Base-by-base conservation (phyloP, 2,329 filamentous ascomycete genomes). In the Stemphylium beticola region DNA sequence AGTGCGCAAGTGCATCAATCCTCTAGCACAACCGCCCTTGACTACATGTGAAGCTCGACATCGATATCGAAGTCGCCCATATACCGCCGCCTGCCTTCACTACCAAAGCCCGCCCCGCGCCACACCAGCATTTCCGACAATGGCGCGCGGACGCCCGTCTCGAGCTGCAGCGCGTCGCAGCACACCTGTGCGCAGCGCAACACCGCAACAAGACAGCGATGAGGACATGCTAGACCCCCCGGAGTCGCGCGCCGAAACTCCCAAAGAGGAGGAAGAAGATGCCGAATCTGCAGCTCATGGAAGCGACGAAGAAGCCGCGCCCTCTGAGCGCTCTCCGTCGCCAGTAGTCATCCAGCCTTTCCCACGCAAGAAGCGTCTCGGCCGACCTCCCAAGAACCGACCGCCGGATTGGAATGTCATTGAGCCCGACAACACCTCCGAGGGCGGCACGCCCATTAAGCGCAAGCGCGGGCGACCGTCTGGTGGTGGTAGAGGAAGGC, bases 321-420 rank as follows among this genome's bases (percentile, higher is more conserved):
- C 74, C 33, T 74, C 78, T 72, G 55, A 80, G 79, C 63, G 72
- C 69, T 61, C 74, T 72, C 52, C 81, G 76, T 66, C 79, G 65
- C 58, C 79, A 71, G 61, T 65, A 38, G 77, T 81, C 34, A 86
- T 86, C 22, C 85, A 77, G 67, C 55, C 89, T 40, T 83, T 92
- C 43, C 81, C 82, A 49, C 85, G 89, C 68, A 90, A 90, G 75
- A 82, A 83, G 63, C 87, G 92, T 47, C 83, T 93, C n/a, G 92
- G 92, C 17, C 86, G 92, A 11, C 92, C 92, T 2, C 91, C 92
- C 0, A 96, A 95, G 82, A 93, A 92, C 72, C 84, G 87, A 44
- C 90, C 90, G 0, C 86, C 91, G 4, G 91, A 92, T 72, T 93
- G 89, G 86, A 77, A 80, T 17, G 83, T 84, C 39, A 81, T 82